Evolutionary conservation across 1,284 basidiomycete species (phyloP).

Genomic region (Sanghuangporus weigelae): DNA sequence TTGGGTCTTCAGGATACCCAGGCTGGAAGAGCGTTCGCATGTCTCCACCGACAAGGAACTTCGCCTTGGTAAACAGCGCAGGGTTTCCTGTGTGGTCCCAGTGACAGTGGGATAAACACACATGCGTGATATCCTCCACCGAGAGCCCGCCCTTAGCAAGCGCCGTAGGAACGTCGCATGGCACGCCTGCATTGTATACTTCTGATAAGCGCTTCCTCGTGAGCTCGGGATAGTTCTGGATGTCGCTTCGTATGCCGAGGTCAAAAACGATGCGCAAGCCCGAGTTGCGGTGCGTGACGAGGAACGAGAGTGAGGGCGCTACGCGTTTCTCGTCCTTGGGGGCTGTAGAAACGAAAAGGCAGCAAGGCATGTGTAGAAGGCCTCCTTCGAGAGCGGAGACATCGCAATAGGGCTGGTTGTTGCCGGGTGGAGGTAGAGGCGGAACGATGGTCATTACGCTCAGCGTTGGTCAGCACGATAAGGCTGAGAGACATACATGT

Average conservation of each 20-base stretch:
- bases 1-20: slow-evolving; percentile 39
- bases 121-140: slow-evolving; percentile 35
- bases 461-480: neutral
- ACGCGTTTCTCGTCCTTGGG: slow-evolving; percentile 7
- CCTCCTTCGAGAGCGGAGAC: slow-evolving; percentile 23
- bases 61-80: slow-evolving; percentile 39
- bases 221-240: slow-evolving; percentile 3
- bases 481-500: neutral
- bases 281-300: slow-evolving; percentile 16
- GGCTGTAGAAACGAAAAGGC: slow-evolving; percentile 14
- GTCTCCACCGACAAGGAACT: slow-evolving; percentile 40
- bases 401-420: slow-evolving; percentile 17
- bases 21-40: slow-evolving; percentile 30
- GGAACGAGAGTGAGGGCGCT: slow-evolving; percentile 20
- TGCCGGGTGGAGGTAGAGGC: slow-evolving; percentile 13
- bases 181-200: slow-evolving; percentile 28
- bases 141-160: slow-evolving; percentile 41
- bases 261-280: slow-evolving; percentile 19
- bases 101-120: slow-evolving; percentile 50
- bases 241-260: slow-evolving; percentile 20
- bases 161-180: slow-evolving; percentile 43
- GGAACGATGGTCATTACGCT: neutral
- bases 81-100: slow-evolving; percentile 42
- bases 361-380: slow-evolving; percentile 10
- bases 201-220: slow-evolving; percentile 24